Conservation (phyloP, 352 stramenopile species). For the Phytophthora pini region DNA sequence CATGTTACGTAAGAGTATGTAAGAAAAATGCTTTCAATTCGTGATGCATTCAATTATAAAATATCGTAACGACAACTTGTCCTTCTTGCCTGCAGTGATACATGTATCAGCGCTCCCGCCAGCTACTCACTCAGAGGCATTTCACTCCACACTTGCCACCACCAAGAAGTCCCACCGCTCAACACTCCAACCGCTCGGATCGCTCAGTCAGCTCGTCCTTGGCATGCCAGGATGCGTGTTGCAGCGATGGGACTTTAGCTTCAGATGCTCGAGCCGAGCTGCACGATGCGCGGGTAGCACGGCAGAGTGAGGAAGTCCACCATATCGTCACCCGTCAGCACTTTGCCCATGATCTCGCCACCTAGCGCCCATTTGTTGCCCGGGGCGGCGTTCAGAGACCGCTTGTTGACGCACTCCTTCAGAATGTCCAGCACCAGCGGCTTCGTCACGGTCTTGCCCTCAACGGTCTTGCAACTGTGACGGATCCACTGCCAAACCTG, state of each 20-base stretch:
- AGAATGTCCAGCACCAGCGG: slow-evolving; percentile 67
- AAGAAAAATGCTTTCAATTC: slow-evolving; percentile 3
- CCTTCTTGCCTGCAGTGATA: not conserved
- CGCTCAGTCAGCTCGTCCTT: slow-evolving; percentile 32
- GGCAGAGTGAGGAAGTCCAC: slow-evolving; percentile 85
- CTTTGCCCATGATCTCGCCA: slow-evolving; percentile 69
- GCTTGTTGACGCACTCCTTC: slow-evolving; percentile 65
- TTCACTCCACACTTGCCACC: slow-evolving; percentile 20
- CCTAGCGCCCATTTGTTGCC: slow-evolving; percentile 75
- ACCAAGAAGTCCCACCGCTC: slow-evolving; percentile 40
- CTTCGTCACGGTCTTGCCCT: slow-evolving; percentile 77
- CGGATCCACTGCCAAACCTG: slow-evolving; percentile 95
- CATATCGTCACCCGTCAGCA: slow-evolving; percentile 80
- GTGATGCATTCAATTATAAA: slow-evolving; percentile 34
- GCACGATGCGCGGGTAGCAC: slow-evolving; percentile 85
- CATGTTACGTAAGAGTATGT: too few species aligned
- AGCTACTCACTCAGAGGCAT: not conserved
- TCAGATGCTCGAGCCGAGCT: slow-evolving; percentile 76
- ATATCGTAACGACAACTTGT: slow-evolving; percentile 31
- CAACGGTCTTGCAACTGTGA: slow-evolving; percentile 70
- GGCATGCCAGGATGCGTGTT: slow-evolving; percentile 29
- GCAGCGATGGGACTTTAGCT: slow-evolving; percentile 48
- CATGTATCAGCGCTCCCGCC: not conserved
- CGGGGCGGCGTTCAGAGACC: slow-evolving; percentile 45
- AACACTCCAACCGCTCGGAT: slow-evolving; percentile 36